Percentiles rank a stretch among this genome's conserved stretches.
These are phyloP conservation scores for Imleria badia DNA, from an alignment of 768 basidiomycete genomes.

Conservation along the genomic window DNA sequence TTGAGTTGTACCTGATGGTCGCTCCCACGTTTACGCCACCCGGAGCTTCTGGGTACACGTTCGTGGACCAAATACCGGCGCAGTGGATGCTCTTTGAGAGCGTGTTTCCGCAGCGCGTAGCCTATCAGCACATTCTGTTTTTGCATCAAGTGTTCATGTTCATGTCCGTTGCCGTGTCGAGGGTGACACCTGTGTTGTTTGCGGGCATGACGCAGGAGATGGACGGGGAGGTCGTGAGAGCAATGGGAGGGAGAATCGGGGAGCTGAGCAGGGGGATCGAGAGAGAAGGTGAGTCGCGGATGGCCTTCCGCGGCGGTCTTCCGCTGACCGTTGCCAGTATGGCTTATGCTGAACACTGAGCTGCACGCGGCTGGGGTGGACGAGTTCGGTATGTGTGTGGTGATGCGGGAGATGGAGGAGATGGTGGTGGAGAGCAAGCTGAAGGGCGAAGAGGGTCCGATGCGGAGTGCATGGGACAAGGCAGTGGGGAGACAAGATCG, in stretches of 20 bases:
- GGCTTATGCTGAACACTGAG: conserved; percentile 52
- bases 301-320: too few species aligned
- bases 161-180: conserved; percentile 66
- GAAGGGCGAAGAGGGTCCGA: conserved; percentile 54
- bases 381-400: conserved; percentile 38
- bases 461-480: conserved; percentile 52
- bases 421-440: conserved; percentile 65
- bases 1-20: conserved; percentile 67
- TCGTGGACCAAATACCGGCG: conserved; percentile 17
- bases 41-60: conserved; percentile 18
- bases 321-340: conserved; percentile 37
- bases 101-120: conserved; percentile 62
- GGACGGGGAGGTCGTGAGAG: conserved; percentile 28
- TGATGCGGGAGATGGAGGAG: conserved; percentile 61
- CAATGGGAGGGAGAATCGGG: conserved; percentile 45
- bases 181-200: conserved; percentile 68
- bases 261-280: conserved; percentile 46
- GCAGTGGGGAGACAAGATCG: conserved; percentile 29
- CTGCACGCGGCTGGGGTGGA: conserved; percentile 39
- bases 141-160: conserved; percentile 78
- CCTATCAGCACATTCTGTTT: conserved; percentile 75
- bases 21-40: conserved; percentile 34
- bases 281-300: conserved; percentile 46
- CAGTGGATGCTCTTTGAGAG: conserved; percentile 34
- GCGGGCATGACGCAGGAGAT: conserved; percentile 31